Evolutionary conservation across 371 early-diverging fungal species (phyloP), one percentile per base, ranked within the genome.

Genomic region (Actinomucor elegans): DNA sequence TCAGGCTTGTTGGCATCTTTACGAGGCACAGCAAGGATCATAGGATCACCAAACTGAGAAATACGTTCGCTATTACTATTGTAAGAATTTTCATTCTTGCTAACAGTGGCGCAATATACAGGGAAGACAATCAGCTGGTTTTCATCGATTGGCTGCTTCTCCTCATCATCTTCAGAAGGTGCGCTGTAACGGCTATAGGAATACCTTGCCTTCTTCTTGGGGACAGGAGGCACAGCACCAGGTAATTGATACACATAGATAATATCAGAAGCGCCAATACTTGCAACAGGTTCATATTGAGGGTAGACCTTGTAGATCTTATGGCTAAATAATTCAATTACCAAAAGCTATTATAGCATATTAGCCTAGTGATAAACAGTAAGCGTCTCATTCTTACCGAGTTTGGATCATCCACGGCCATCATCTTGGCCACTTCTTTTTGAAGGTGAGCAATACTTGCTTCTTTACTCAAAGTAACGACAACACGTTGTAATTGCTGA

Each of bases 221-320:
- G 66, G 4, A 32, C 32, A 17, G 63, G 42, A n/a, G 67, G 67
- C 14, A 61, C 38, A 10, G 59, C 56, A 7, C 61, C 64, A 17
- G 87, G 86, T 1, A 87, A 64, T 49, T 92, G 87, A 49, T 89
- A 85, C 15, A 89, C 69, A 45, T 79, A 82, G 23, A 90, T 84
- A n/a, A 63, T 73, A 63, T 94, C 93, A 10, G 43, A 57, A 0
- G 61, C 63, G 9, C 67, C 64, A 35, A 94, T 77, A 10, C 72
- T 80, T 6, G 79, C 74, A 9, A 89, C 79, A 2, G 79, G 52
- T 23, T 91, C 92, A 15, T 66, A 59, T 40, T 85, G 80, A 10
- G 73, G 64, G 33, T 84, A 87, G 0, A 90, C 57, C 48, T 85
- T 81, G 73, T 85, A 89, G 12, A 93, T 66, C 35, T 84, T 83